These are phyloP conservation scores for Scutellaria barbata DNA, from an alignment of 257 asterid genomes.

Conservation along the genomic window DNA sequence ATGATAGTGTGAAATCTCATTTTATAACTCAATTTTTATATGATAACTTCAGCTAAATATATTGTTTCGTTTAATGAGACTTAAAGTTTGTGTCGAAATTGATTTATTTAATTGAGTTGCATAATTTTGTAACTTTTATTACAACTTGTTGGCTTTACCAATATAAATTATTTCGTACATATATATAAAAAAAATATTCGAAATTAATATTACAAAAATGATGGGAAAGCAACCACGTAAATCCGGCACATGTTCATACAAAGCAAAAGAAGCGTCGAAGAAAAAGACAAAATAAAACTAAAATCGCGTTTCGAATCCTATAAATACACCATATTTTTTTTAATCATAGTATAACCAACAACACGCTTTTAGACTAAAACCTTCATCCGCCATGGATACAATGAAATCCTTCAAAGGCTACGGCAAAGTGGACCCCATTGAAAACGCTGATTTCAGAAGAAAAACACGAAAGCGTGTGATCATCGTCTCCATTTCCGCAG, in stretches of 20 bases:
- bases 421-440: conserved; percentile 70
- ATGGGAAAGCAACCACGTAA: too few relatives aligned
- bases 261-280: neutral
- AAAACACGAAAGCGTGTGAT: conserved; percentile 67
- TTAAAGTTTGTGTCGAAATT: too few relatives aligned
- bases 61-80: too few relatives aligned
- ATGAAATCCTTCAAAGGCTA: conserved; percentile 87
- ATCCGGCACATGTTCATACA: neutral
- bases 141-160: too few relatives aligned
- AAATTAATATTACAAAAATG: too few relatives aligned
- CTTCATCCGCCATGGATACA: conserved; percentile 54
- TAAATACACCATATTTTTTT: conserved; percentile 2
- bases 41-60: too few relatives aligned
- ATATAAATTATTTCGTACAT: too few relatives aligned
- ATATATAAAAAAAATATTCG: too few relatives aligned
- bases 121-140: too few relatives aligned
- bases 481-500: conserved; percentile 49
- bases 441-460: conserved; percentile 58
- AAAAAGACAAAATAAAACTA: neutral
- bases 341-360: neutral
- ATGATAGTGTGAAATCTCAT: too few relatives aligned
- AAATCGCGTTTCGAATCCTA: conserved; percentile 20
- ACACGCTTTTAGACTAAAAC: conserved; percentile 12
- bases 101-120: too few relatives aligned
- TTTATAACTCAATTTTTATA: too few relatives aligned